These are phyloP conservation scores for Amaranthus palmeri DNA, from an alignment of 148 eudicot genomes.

Conservation along the genomic window DNA sequence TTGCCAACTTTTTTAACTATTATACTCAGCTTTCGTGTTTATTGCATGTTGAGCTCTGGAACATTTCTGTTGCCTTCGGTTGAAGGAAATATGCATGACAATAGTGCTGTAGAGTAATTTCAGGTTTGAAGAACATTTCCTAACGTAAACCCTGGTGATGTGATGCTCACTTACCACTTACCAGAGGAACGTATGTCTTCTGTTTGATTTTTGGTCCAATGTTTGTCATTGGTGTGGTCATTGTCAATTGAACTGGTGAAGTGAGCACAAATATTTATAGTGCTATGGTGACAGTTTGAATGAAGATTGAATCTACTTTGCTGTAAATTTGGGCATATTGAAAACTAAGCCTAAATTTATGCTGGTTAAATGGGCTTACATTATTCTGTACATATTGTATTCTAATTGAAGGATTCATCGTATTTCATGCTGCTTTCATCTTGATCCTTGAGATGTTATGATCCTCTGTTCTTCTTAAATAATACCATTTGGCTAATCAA, in stretches of 20 bases:
- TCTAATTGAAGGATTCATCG: background rate
- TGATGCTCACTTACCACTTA: background rate
- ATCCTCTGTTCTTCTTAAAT: background rate
- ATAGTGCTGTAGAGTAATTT: background rate
- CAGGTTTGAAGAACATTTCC: slow-evolving; percentile 5
- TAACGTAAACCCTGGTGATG: background rate
- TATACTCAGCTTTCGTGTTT: background rate
- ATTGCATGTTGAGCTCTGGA: background rate
- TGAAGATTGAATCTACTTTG: background rate
- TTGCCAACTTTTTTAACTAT: background rate
- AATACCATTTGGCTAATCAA: slow-evolving; percentile 1
- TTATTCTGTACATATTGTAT: background rate
- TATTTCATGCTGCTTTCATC: background rate
- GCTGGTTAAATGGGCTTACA: background rate
- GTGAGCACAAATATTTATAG: background rate
- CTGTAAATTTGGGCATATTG: background rate
- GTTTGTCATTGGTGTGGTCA: background rate
- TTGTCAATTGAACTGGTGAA: background rate
- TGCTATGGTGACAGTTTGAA: background rate
- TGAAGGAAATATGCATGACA: background rate
- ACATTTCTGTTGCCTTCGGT: background rate
- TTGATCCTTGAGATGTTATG: background rate
- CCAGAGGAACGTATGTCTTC: background rate
- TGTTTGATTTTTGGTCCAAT: background rate
- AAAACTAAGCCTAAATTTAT: background rate